Evolutionary conservation across 2,329 filamentous ascomycete species (phyloP).

Genomic region (Cytospora chrysosperma): DNA sequence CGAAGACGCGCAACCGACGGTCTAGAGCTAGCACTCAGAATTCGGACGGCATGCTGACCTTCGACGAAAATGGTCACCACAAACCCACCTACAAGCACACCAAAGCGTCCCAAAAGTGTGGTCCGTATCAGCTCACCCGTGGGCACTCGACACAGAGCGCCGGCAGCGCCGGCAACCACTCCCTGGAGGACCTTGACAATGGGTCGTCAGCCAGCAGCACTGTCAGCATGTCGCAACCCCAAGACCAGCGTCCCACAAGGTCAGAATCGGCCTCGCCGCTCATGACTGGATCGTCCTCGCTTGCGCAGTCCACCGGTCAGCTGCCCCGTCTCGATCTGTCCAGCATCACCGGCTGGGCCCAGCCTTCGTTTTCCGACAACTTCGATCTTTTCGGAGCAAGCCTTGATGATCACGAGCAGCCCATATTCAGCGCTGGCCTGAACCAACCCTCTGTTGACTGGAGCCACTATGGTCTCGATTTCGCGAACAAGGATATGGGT

Average conservation of each 20-base stretch:
- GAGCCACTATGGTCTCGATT: constrained; percentile 53
- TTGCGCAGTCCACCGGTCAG: constrained; percentile 52
- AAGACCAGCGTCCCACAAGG: constrained; percentile 54
- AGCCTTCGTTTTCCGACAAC: constrained; percentile 46
- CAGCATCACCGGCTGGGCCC: constrained; percentile 42
- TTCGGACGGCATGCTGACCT: constrained; percentile 57
- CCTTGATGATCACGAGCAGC: constrained; percentile 48
- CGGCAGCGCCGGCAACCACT: constrained; percentile 48
- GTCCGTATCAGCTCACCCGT: constrained; percentile 60
- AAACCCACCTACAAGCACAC: constrained; percentile 61
- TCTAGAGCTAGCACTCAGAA: constrained; percentile 62
- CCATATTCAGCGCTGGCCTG: constrained; percentile 62
- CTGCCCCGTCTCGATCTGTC: constrained; percentile 60
- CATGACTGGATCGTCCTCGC: constrained; percentile 46
- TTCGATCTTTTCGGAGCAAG: constrained; percentile 56
- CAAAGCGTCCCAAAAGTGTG: constrained; percentile 60
- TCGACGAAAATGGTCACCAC: constrained; percentile 64
- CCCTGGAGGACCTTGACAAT: constrained; percentile 43
- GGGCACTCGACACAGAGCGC: constrained; percentile 58
- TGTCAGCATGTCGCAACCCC: constrained; percentile 36
- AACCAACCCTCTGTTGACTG: constrained; percentile 56
- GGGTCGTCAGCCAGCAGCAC: constrained; percentile 39
- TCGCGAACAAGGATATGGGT: constrained; percentile 45
- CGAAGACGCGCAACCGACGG: constrained; percentile 42
- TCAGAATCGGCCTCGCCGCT: constrained; percentile 63